Base-by-base conservation (phyloP, 768 basidiomycete species). In the Chalciporus piperatus region DNA sequence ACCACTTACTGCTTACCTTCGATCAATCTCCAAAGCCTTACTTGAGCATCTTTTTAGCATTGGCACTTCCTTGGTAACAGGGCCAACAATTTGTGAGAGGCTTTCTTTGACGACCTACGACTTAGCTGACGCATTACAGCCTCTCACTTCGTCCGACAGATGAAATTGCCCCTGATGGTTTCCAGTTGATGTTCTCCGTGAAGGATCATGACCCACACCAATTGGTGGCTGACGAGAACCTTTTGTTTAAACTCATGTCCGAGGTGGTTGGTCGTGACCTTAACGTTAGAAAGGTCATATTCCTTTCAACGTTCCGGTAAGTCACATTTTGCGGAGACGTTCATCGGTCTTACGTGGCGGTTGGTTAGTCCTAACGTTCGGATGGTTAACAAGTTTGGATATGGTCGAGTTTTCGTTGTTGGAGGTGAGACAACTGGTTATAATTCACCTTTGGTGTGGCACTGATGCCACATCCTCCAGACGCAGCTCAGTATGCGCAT, bases 321-420 rank as follows among this genome's bases (percentile, higher is more conserved):
- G 61, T 32, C 51, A 46, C 17, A 27, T 41, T 59, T 43, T 38
- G 45, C 52, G 0, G 7, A 42, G 6, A 22, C 7, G 6, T 62
- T 19, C 32, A 9, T 14, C 11, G 3, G 48, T 51, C 11, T 33
- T 45, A 27, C 25, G 56, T 52, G 12, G 48, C 52, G 27, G 12
- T 8, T 22, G 19, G n/a, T 41, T 45, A 75, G 79, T 25, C 72
- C 77, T 1, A 79, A 78, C 58, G 71, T 80, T 25, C 69, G 80
- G 10, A 76, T 79, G 76, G 74, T 72, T 0, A 57, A 78, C 39
- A 69, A 60, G 19, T 74, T 80, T 55, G 57, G 65, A 16, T 50
- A 57, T 5, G 77, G 76, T 2, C 67, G 76, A n/a, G 75, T 74
- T 11, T 80, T 79, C 52, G 44, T 81, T 14, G 73, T 64, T 23